A percentile compares a stretch with the other conserved stretches of the same genome.
Conservation (phyloP, 441 rosid genomes). For the Croton laevigatus region DNA sequence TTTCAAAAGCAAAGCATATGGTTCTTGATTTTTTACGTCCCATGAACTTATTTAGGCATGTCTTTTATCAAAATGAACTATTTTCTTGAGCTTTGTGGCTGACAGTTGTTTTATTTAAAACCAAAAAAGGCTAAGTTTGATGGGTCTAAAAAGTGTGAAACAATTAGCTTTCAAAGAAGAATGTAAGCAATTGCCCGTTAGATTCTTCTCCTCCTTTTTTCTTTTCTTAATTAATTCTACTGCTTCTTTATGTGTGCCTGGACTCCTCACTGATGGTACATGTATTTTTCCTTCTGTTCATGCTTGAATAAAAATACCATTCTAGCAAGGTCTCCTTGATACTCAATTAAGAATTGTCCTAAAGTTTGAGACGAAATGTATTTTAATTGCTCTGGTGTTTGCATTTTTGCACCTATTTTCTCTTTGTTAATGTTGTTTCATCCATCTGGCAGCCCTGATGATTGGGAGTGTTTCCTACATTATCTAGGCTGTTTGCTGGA, state of each 20-base stretch:
- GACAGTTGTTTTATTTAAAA: background rate
- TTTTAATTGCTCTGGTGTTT: background rate
- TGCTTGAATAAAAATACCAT: background rate
- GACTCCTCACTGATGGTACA: background rate
- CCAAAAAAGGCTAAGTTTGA: background rate
- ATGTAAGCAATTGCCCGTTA: background rate
- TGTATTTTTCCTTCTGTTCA: background rate
- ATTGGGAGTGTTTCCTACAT: slow-evolving; percentile 95
- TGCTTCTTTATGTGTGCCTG: background rate
- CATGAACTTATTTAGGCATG: background rate
- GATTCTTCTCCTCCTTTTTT: background rate
- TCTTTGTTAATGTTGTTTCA: slow-evolving; percentile 30
- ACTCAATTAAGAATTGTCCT: background rate
- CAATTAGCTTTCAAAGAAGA: background rate
- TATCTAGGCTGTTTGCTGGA: slow-evolving; percentile 93
- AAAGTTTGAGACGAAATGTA: background rate
- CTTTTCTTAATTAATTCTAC: background rate
- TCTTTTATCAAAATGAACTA: background rate
- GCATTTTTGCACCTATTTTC: slow-evolving; percentile 12
- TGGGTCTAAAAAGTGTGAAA: background rate
- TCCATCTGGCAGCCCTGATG: slow-evolving; percentile 88
- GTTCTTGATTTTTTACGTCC: background rate
- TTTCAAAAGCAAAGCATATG: background rate
- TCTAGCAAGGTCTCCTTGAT: slow-evolving; percentile 1
- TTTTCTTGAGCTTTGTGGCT: background rate